Percentiles rank a stretch among this genome's conserved stretches.
Conservation (phyloP, 1,284 basidiomycete species). For the Ceratobasidium sp. region DNA sequence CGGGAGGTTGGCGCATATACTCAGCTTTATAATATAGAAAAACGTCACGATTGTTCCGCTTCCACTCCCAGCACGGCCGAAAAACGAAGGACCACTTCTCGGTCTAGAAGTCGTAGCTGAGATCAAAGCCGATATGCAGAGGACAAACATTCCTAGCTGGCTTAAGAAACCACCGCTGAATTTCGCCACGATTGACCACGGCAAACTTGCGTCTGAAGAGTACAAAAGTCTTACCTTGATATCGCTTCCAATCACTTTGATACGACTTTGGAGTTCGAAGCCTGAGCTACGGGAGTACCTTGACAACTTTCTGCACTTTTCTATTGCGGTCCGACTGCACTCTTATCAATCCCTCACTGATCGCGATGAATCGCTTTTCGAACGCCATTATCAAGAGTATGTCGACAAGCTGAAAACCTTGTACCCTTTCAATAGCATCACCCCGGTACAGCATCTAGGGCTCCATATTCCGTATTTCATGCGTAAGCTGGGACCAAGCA, state of each 20-base stretch:
- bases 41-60: neutral
- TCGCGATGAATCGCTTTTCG: neutral
- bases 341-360: slow-evolving; percentile 19
- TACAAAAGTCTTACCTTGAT: slow-evolving; percentile 47
- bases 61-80: neutral
- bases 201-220: slow-evolving; percentile 49
- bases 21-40: neutral
- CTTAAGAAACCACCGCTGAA: slow-evolving; percentile 26
- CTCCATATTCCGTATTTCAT: slow-evolving; percentile 40
- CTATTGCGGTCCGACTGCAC: slow-evolving; percentile 8
- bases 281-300: neutral
- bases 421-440: slow-evolving; percentile 15
- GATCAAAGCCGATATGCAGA: slow-evolving; percentile 28
- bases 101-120: slow-evolving; percentile 12
- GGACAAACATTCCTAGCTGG: slow-evolving; percentile 38
- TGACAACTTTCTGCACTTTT: slow-evolving; percentile 25
- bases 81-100: neutral
- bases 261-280: slow-evolving; percentile 21
- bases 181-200: slow-evolving; percentile 42
- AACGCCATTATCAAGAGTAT: slow-evolving; percentile 12
- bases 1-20: too few species aligned
- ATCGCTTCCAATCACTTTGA: slow-evolving; percentile 47
- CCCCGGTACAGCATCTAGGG: slow-evolving; percentile 32
- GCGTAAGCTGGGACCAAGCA: slow-evolving; percentile 29
- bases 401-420: slow-evolving; percentile 6